phyloP scores from a whole-genome alignment of 805 yeast species.

The Phaffomyces opuntiae region DNA sequence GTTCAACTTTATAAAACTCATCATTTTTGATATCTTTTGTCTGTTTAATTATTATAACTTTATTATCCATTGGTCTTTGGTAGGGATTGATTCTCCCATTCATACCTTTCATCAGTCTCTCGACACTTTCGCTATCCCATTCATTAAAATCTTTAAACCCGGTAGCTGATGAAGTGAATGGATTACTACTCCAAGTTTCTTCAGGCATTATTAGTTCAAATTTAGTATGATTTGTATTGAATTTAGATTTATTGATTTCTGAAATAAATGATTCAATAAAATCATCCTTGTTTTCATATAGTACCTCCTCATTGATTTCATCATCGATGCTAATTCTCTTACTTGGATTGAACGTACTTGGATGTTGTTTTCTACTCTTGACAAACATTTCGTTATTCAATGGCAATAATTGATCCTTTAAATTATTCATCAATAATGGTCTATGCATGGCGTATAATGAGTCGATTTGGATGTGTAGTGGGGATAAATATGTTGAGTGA shows the following conservation, averaged over 20 bases:
- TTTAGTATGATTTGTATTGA: neutral
- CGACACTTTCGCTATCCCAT: constrained; percentile 18
- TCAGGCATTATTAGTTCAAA: neutral
- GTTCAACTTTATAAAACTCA: constrained; percentile 2
- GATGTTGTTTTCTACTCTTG: neutral
- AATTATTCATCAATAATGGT: constrained; percentile 19
- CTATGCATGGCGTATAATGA: constrained; percentile 18
- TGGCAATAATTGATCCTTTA: constrained; percentile 25
- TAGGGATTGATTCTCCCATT: constrained; percentile 26
- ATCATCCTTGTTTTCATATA: neutral
- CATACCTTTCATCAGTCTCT: constrained; percentile 2
- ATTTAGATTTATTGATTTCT: neutral
- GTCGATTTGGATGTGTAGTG: constrained; percentile 15
- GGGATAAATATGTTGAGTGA: constrained; percentile 11
- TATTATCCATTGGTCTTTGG: constrained; percentile 22
- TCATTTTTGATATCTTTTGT: neutral
- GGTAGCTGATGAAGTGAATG: constrained; percentile 3
- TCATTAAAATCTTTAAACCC: constrained; percentile 15
- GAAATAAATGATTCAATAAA: neutral
- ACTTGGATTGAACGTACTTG: neutral
- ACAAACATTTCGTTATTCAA: neutral
- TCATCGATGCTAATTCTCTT: neutral
- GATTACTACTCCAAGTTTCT: constrained; percentile 8
- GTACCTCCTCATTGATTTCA: neutral
- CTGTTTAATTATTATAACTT: neutral